phyloP scores from a whole-genome alignment of 192 early-diverging fungal species.

The Spinellus fusiger region DNA sequence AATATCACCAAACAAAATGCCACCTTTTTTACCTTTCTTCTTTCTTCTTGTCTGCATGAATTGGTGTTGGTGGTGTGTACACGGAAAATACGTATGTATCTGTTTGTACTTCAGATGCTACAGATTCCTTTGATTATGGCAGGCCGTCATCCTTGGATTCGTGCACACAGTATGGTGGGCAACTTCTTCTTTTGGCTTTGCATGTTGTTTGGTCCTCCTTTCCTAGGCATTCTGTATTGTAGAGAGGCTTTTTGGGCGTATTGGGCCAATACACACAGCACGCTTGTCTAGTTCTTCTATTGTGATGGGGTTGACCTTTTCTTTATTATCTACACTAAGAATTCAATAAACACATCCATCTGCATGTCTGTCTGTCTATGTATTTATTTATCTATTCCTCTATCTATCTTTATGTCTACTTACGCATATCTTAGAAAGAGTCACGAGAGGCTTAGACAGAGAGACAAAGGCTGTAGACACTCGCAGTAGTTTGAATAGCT shows the following conservation, averaged over 20 bases:
- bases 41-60: slow-evolving; percentile 77
- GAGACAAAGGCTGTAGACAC: background rate
- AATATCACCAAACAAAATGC: slow-evolving; percentile 65
- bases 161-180: slow-evolving; percentile 57
- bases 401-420: no score
- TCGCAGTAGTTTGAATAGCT: background rate
- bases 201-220: slow-evolving; percentile 82
- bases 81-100: slow-evolving; percentile 62
- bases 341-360: no score
- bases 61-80: slow-evolving; percentile 69
- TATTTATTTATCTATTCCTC: no score
- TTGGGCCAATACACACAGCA: background rate
- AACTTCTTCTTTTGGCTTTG: slow-evolving; percentile 89
- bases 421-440: background rate
- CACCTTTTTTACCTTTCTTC: slow-evolving; percentile 74
- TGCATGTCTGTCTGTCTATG: no score
- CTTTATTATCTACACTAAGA: no score
- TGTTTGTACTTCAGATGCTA: slow-evolving; percentile 81
- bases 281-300: background rate
- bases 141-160: slow-evolving; percentile 51
- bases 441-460: background rate
- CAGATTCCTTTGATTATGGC: slow-evolving; percentile 86
- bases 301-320: no score
- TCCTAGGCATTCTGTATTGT: slow-evolving; percentile 75
- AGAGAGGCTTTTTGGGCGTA: slow-evolving; percentile 38